Conservation (phyloP, 148 eudicot genomes). For the Nyssa sinensis region DNA sequence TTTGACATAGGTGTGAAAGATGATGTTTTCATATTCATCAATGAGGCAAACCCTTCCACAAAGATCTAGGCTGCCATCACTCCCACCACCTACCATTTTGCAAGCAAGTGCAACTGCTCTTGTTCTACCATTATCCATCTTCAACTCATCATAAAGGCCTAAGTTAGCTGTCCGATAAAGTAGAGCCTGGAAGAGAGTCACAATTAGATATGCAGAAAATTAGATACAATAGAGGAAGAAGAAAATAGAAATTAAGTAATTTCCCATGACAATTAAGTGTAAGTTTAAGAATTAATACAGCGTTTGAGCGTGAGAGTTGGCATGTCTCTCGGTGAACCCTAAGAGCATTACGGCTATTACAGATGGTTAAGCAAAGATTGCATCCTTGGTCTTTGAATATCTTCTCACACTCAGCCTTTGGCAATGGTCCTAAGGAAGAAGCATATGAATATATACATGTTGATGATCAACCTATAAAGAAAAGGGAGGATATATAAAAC, state of each 20-base stretch:
- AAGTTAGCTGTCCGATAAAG: conserved; percentile 54
- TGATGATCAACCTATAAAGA: not conserved
- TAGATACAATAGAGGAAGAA: not conserved
- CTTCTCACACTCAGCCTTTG: conserved; percentile 90
- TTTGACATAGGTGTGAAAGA: conserved; percentile 74
- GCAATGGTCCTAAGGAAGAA: conserved; percentile 66
- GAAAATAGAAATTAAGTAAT: not conserved
- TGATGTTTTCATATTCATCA: conserved; percentile 66
- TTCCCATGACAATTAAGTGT: too few relatives aligned
- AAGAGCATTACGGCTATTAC: conserved; percentile 63
- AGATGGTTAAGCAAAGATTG: conserved; percentile 61
- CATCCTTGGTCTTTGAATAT: conserved; percentile 81
- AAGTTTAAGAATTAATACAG: conserved; percentile 17
- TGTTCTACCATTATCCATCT: conserved; percentile 49
- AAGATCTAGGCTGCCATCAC: conserved; percentile 81
- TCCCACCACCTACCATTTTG: conserved; percentile 94
- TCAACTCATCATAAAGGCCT: conserved; percentile 61
- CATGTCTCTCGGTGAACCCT: conserved; percentile 65
- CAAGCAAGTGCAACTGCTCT: conserved; percentile 75
- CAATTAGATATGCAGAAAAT: not conserved
- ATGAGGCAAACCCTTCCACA: conserved; percentile 83
- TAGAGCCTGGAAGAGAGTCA: conserved; percentile 42
- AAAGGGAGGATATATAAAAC: not conserved
- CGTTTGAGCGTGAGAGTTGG: conserved; percentile 59
- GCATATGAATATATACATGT: not conserved